Conservation (phyloP, 768 basidiomycete species). For the Tulasnella sp. region DNA sequence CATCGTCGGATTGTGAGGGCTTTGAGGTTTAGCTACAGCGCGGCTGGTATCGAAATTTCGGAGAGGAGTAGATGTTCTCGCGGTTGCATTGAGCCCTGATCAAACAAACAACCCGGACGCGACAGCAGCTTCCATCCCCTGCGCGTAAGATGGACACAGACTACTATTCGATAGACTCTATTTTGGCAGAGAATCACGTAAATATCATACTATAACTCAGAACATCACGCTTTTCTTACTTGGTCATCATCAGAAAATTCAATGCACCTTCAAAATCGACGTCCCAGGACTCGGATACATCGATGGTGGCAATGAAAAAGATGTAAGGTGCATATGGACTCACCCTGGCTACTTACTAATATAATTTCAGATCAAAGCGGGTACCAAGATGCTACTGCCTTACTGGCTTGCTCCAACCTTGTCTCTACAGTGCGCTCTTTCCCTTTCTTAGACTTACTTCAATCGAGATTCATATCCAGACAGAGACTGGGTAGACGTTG, state of each 20-base stretch:
- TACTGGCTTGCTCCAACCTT: slow-evolving; percentile 87
- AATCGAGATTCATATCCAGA: neutral
- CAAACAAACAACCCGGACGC: neutral
- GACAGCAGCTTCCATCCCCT: neutral
- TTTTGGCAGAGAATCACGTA: slow-evolving; percentile 86
- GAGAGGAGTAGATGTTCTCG: neutral
- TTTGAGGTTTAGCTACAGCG: neutral
- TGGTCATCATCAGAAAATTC: slow-evolving; percentile 55
- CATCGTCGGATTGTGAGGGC: neutral
- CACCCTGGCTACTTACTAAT: neutral
- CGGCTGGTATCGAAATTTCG: neutral
- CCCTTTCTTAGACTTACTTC: neutral
- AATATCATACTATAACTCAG: neutral
- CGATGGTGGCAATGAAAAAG: slow-evolving; percentile 71
- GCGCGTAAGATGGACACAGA: slow-evolving; percentile 60
- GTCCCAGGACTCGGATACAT: slow-evolving; percentile 82
- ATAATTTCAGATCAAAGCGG: slow-evolving; percentile 51
- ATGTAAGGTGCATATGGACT: slow-evolving; percentile 39
- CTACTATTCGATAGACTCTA: slow-evolving; percentile 86
- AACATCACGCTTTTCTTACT: neutral
- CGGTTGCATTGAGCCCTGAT: neutral
- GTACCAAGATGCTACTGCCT: slow-evolving; percentile 70
- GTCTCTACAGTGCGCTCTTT: slow-evolving; percentile 54
- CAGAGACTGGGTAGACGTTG: slow-evolving; percentile 84
- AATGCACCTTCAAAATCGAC: slow-evolving; percentile 83